Evolutionary conservation across 129 eudicot species (phyloP), one percentile per base, ranked within the genome.

Genomic region (Tagetes patula): DNA sequence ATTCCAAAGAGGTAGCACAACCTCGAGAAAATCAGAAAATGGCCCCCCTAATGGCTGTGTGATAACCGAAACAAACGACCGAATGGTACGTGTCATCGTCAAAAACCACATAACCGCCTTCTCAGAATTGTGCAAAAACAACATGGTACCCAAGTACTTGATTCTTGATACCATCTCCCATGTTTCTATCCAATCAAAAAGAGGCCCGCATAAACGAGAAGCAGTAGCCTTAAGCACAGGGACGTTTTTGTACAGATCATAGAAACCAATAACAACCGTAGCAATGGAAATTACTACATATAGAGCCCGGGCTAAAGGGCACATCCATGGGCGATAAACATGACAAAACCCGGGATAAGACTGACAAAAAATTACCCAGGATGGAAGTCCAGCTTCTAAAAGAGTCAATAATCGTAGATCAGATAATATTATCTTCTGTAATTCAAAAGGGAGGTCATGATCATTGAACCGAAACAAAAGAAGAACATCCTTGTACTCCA

Each of bases 301-400:
- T 33, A 89, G 74, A 6, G 84, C 79, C 80, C 98, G 86, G 41
- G 91, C 98, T 75, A 94, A 74, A 72, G 96, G 98, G 72, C 96
- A 87, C 97, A 94, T 94, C 98, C 98, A 90, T n/a, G 98, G 98
- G 4, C 96, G 96, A 70, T 94, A 90, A 64, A 94, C 65, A 81
- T 90, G 92, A 75, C 91, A 90, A 81, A 94, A 94, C 2, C 76
- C 91, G 7, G 98, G 98, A 61, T 94, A 94, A 20, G 98, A 94
- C 67, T 94, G 98, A 61, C 87, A 91, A 77, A 94, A 94, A 34
- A 94, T 84, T 47, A 94, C 98, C 98, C 98, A 94, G 59, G 98
- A 86, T 33, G 98, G 97, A 83, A 94, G 98, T 46, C 98, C 98
- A 70, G 89, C 84, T 75, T 94, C 98, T 71, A 90, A 79, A 38